These are phyloP conservation scores for Verbascum thapsus DNA, from an alignment of 257 asterid genomes.

Conservation along the genomic window DNA sequence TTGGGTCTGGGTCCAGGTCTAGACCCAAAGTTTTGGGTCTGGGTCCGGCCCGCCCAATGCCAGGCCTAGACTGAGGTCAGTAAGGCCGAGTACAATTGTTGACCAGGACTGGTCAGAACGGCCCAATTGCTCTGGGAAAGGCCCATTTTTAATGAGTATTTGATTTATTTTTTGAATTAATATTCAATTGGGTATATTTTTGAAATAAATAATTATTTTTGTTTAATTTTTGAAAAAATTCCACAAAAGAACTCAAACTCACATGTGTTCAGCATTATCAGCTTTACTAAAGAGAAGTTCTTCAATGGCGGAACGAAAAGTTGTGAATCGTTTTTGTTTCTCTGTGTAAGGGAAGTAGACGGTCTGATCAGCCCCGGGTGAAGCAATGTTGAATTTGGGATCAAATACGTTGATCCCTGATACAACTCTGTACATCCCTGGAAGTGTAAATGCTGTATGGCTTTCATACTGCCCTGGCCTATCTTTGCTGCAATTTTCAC, in stretches of 20 bases:
- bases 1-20: no score
- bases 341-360: constrained; percentile 80
- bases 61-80: no score
- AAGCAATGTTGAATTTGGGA: constrained; percentile 86
- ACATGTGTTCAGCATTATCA: constrained; percentile 77
- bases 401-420: constrained; percentile 84
- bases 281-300: constrained; percentile 72
- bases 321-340: constrained; percentile 56
- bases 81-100: no score
- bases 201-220: no score
- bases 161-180: no score
- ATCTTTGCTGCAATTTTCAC: constrained; percentile 66
- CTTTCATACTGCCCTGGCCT: constrained; percentile 93
- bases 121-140: no score
- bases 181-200: no score
- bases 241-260: constrained; percentile 37
- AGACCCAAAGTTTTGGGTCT: no score
- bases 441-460: constrained; percentile 73
- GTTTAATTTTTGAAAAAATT: no score
- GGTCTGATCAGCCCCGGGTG: constrained; percentile 90
- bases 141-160: no score
- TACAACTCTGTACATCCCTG: constrained; percentile 80
- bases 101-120: no score
- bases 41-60: no score
- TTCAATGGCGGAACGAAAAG: constrained; percentile 62